These are phyloP conservation scores for Neofusicoccum umdonicola DNA, from an alignment of 2,329 filamentous ascomycete species.

Conservation along the genomic window DNA sequence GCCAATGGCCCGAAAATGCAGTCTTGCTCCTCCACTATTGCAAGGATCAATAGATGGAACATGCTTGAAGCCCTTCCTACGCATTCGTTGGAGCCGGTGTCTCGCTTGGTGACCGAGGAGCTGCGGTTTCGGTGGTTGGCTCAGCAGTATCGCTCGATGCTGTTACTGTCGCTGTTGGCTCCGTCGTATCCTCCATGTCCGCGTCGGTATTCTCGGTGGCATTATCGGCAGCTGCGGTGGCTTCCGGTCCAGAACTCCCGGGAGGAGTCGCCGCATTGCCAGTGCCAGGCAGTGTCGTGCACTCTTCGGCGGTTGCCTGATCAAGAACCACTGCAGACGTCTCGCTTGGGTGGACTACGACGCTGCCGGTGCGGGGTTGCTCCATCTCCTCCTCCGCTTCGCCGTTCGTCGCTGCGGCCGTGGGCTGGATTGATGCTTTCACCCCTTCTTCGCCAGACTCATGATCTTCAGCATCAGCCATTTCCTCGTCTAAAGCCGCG, in stretches of 20 bases:
- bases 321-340: conserved; percentile 7
- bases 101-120: background rate
- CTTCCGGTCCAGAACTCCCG: background rate
- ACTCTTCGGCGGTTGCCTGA: background rate
- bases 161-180: background rate
- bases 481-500: conserved; percentile 11
- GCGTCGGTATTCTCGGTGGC: background rate
- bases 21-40: background rate
- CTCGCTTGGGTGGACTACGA: conserved; percentile 7
- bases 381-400: background rate
- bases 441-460: background rate
- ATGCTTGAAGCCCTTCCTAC: background rate
- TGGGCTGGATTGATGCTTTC: background rate
- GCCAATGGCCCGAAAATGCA: background rate
- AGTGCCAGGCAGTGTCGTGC: background rate
- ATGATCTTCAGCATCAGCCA: conserved; percentile 8
- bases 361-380: background rate
- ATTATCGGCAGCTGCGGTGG: background rate
- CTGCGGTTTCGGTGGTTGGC: background rate
- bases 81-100: background rate
- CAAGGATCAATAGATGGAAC: background rate
- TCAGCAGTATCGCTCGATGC: background rate
- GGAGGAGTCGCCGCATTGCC: conserved; percentile 10
- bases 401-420: background rate
- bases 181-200: background rate